Percentiles rank a stretch among this genome's conserved stretches.
phyloP scores from a whole-genome alignment of 202 grass and related monocot genomes.

The Bolboschoenoplectus hybrid region DNA sequence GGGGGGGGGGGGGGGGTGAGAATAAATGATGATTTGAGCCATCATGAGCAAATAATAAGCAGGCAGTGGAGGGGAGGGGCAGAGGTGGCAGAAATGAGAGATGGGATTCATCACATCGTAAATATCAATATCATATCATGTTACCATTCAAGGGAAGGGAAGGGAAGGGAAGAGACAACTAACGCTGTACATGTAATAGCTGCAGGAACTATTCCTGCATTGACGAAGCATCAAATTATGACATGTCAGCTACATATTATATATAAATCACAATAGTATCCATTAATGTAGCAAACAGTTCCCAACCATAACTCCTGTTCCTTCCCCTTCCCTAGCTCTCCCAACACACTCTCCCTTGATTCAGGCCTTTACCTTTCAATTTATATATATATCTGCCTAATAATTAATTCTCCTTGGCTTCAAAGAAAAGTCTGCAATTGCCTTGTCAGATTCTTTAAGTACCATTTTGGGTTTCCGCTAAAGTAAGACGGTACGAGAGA shows the following conservation, averaged over 20 bases:
- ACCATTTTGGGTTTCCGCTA: neutral
- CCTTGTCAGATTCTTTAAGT: neutral
- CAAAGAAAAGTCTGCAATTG: neutral
- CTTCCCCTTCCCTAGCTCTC: neutral
- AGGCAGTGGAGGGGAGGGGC: neutral
- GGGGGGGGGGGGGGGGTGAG: slow-evolving; percentile 25
- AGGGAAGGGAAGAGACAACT: too few relatives aligned
- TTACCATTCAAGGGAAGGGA: neutral
- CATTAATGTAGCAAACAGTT: slow-evolving; percentile 37
- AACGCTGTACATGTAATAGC: slow-evolving; percentile 42
- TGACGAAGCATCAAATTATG: slow-evolving; percentile 19
- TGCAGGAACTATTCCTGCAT: slow-evolving; percentile 37
- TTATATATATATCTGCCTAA: too few relatives aligned
- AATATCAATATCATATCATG: neutral
- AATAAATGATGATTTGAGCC: slow-evolving; percentile 41
- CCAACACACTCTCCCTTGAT: neutral
- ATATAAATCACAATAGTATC: neutral
- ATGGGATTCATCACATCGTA: slow-evolving; percentile 1
- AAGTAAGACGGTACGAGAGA: neutral
- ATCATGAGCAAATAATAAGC: slow-evolving; percentile 46
- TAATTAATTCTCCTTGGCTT: too few relatives aligned
- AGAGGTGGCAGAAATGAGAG: neutral
- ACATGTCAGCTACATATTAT: slow-evolving; percentile 24
- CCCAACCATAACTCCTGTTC: slow-evolving; percentile 39
- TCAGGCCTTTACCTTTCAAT: too few relatives aligned